Base-by-base conservation (phyloP, 306 rosid genomes). In the Casuarina glauca region DNA sequence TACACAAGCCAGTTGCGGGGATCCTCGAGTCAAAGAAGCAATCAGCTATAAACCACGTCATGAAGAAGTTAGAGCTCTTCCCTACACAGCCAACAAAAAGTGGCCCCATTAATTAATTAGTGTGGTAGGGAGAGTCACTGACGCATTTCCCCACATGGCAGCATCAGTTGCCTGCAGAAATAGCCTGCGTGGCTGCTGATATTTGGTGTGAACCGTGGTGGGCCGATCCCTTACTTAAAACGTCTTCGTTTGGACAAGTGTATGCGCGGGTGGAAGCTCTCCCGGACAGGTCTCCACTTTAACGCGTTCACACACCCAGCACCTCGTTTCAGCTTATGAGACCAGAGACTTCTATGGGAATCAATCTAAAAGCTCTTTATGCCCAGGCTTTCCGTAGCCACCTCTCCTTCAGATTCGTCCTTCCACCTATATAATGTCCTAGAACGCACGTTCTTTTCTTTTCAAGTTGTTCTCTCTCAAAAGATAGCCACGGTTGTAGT, bases 361-460 rank as follows among this genome's bases (percentile, higher is more conserved):
- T 86, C 82, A 80, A 69, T 57, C 80, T 35, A 70, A 84, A 82
- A 79, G 67, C 39, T 63, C 76, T 80, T 81, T 76, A 39, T 81
- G 76, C 87, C 74, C 58, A 87, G 11, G 20, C 80, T 75, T 80
- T 75, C 67, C 85, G 77, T 75, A n/a, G 16, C 75, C 78, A 57
- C 70, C 82, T 76, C 80, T 78, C 78, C 85, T 84, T 70, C 81
- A 50, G 60, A 46, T 46, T 19, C 19, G 87, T 80, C 84, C 69
- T 84, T 86, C 79, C 52, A 36, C 16, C 81, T 79, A 66, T 76
- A 66, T 44, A 73, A 57, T 63, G 73, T 50, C 61, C 73, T 66
- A 36, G 67, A 43, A 48, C 51, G 0, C 42, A 52, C 72, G 82
- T 84, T 88, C 90, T 78, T 88, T 80, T 78, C 90, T 81, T 87